phyloP scores from a whole-genome alignment of 192 early-diverging fungal species.

The Gorgonomyces haynaldii region DNA sequence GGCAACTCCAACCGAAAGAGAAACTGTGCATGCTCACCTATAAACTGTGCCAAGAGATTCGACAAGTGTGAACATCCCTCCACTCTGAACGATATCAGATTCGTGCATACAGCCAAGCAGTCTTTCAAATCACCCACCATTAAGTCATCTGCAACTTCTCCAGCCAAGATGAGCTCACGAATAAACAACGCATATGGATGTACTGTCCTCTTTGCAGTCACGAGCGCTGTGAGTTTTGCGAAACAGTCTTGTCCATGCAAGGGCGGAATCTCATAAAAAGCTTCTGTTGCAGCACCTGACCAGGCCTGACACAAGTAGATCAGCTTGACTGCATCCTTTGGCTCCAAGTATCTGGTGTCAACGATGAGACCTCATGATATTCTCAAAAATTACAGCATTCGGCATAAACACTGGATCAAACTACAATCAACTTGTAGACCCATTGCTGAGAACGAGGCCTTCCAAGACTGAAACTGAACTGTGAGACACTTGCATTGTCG shows the following conservation, averaged over 20 bases:
- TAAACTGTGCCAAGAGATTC: constrained; percentile 32
- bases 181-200: constrained; percentile 32
- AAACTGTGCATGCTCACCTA: constrained; percentile 20
- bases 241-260: constrained; percentile 30
- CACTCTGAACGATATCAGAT: constrained; percentile 32
- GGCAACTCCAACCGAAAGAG: constrained; percentile 29
- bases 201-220: constrained; percentile 16
- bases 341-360: background rate
- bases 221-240: constrained; percentile 25
- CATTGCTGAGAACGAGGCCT: too few relatives aligned
- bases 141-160: constrained; percentile 36
- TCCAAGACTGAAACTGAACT: too few relatives aligned
- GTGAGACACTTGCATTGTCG: too few relatives aligned
- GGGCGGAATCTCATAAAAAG: constrained; percentile 33
- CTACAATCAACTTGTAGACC: background rate
- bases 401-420: constrained; percentile 1
- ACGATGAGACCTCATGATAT: too few relatives aligned
- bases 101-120: constrained; percentile 17
- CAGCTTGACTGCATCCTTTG: constrained; percentile 11
- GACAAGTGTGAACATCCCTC: constrained; percentile 42
- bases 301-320: constrained; percentile 23
- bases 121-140: constrained; percentile 42
- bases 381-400: constrained; percentile 4
- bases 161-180: constrained; percentile 30
- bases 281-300: constrained; percentile 17